These are phyloP conservation scores for Fomitopsis pulvina DNA, from an alignment of 768 basidiomycete species.

Conservation along the genomic window DNA sequence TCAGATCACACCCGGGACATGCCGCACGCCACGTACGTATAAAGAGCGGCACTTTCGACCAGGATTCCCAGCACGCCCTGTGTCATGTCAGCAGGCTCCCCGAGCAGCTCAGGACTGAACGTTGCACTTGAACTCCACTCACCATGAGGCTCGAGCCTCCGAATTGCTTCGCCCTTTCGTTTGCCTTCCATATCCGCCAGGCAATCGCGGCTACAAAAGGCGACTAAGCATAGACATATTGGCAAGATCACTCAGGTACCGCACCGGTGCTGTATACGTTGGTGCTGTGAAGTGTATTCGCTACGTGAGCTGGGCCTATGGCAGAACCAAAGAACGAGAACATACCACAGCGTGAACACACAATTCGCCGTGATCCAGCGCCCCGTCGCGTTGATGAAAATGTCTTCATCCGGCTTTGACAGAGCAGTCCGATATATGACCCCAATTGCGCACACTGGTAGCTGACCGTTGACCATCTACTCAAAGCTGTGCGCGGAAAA, in stretches of 20 bases:
- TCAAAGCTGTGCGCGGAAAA: not conserved
- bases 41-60: constrained; percentile 3
- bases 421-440: not conserved
- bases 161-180: not conserved
- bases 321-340: not conserved
- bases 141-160: constrained; percentile 2
- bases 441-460: not conserved
- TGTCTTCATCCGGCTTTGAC: not conserved
- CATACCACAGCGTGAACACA: constrained; percentile 2
- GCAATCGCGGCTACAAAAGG: not conserved
- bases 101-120: too few species aligned
- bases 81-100: not conserved
- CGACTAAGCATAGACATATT: not conserved
- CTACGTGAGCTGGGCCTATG: too few species aligned
- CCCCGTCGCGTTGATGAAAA: not conserved
- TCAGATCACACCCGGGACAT: not conserved
- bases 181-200: constrained; percentile 1
- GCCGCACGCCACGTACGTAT: not conserved
- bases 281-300: not conserved
- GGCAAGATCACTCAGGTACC: not conserved
- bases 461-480: not conserved
- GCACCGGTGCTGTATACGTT: constrained; percentile 3
- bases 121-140: not conserved
- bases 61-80: constrained; percentile 4
- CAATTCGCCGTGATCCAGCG: constrained; percentile 3